A percentile compares a stretch with the other conserved stretches of the same genome.
phyloP scores from a whole-genome alignment of 768 basidiomycete species.

The Podaxis carcinomalis region DNA sequence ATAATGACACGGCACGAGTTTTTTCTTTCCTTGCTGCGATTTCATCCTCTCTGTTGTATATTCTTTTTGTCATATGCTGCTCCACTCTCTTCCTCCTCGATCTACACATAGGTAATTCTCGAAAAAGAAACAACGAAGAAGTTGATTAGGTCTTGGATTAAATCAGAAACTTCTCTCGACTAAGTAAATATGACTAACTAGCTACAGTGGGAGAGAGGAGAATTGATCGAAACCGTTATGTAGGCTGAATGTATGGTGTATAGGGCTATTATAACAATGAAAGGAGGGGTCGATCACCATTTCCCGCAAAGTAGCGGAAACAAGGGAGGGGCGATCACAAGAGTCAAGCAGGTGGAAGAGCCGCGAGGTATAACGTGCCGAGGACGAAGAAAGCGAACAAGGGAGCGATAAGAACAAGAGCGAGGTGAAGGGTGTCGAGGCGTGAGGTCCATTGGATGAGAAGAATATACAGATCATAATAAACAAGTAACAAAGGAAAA shows the following conservation, averaged over 20 bases:
- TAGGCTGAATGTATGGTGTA: neutral
- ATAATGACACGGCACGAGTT: neutral
- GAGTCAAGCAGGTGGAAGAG: conserved; percentile 15
- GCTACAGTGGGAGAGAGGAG: conserved; percentile 5
- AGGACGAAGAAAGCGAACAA: conserved; percentile 11
- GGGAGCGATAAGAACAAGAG: conserved; percentile 11
- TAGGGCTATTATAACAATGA: neutral
- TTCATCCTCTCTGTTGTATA: too few relatives aligned
- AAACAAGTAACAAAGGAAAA: conserved; percentile 16
- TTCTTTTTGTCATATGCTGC: too few relatives aligned
- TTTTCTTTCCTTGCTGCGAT: neutral
- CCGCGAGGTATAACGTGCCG: conserved; percentile 9
- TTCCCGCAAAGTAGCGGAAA: neutral
- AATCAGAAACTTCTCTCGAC: conserved; percentile 1
- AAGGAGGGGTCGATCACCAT: neutral
- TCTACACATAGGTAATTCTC: neutral
- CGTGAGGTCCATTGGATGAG: conserved; percentile 17
- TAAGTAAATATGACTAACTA: conserved; percentile 12
- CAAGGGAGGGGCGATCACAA: conserved; percentile 9
- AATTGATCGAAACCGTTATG: neutral
- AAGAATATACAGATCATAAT: conserved; percentile 30
- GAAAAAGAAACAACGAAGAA: neutral
- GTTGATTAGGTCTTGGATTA: conserved; percentile 6
- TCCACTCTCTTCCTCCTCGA: too few relatives aligned
- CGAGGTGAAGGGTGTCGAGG: neutral